Base-by-base conservation (phyloP, 2,329 filamentous ascomycete genomes). In the Acrocalymma vagum region DNA sequence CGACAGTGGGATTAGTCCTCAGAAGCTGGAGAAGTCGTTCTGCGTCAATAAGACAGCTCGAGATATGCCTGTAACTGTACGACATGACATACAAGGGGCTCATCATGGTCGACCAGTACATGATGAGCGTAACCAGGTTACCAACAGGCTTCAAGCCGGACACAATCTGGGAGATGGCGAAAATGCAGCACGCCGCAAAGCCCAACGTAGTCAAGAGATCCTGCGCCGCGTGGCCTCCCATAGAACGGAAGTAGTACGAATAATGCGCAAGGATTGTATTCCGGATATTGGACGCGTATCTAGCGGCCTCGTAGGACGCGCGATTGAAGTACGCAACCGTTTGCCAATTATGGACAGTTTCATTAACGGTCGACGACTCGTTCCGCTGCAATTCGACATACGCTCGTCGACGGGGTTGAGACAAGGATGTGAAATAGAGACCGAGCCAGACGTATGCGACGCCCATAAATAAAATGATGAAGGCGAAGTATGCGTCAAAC, bases 41-140 rank as follows among this genome's bases (percentile, higher is more conserved):
- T 0, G 85, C 83, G 54, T 88, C 82, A 24, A 88, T 80, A 17
- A 89, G 68, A 31, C 81, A 77, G 14, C 71, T 68, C 3, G 75
- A 72, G 20, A 83, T 67, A 30, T 72, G 70, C 15, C 72, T 70
- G 41, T 79, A 76, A 18, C 75, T 76, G 49, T 70, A 75, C 1
- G 75, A 74, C 26, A 84, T 71, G 9, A 72, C 71, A n/a, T 72
- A 69, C 3, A 84, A 64, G 6, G 80, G 80, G 3, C 58, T 60
- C 39, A 73, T 71, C 53, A 76, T 70, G 0, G 65, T 67, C 13
- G 56, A 42, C 85, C 85, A 89, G 63, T 87, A 88, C 22, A 80
- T 77, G 11, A 86, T 72, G 17, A 89, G 66, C 13, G 84, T 83
- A 4, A 88, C 80, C 46, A 89, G 84, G 44, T 78, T 78, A 26